Evolutionary conservation across 805 yeast genomes (phyloP), one percentile per base, ranked within the genome.

Genomic region (Yamadazyma akitaensis): DNA sequence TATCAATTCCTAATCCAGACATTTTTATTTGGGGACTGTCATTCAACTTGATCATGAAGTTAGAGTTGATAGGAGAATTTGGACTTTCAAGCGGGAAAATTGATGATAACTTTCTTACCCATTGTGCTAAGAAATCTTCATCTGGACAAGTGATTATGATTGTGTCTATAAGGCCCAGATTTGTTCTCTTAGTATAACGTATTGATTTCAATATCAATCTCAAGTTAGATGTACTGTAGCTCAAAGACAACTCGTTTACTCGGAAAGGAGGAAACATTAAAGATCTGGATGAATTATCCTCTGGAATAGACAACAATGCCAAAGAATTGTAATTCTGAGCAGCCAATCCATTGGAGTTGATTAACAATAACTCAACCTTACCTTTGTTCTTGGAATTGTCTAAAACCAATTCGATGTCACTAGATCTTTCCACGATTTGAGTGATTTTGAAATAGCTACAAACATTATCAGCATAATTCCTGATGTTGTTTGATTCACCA

Each of bases 201-300:
- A 52, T 53, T 17, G 60, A 48, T 38, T 42, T 54, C 37, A 51
- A 55, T 33, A 46, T 47, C 6, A 49, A 49, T 37, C 50, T 53
- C 19, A 46, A 35, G 30, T 46, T 50, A 11, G 53, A 48, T 13
- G 46, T 47, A 19, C 53, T 52, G 30, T 50, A 52, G 31, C 46
- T 39, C 30, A 52, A 48, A 12, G 49, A 47, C 19, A 52, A 46
- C 19, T 52, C 56, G 31, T 52, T 52, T 18, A 52, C 37, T 41
- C 77, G 51, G 51, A 72, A 71, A 1, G 77, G 77, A 8, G 77
- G 76, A 50, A 56, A 71, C 51, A 72, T 45, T 30, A 72, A 62
- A 9, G 67, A 62, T 24, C 76, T 57, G 1, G 64, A 48, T 2
- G 46, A 51, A 7, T 39, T 38, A 17, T 51, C 54, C n/a, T 40